Evolutionary conservation across 495 filamentous ascomycete species (phyloP).

Genomic region (Penicillium salamii): DNA sequence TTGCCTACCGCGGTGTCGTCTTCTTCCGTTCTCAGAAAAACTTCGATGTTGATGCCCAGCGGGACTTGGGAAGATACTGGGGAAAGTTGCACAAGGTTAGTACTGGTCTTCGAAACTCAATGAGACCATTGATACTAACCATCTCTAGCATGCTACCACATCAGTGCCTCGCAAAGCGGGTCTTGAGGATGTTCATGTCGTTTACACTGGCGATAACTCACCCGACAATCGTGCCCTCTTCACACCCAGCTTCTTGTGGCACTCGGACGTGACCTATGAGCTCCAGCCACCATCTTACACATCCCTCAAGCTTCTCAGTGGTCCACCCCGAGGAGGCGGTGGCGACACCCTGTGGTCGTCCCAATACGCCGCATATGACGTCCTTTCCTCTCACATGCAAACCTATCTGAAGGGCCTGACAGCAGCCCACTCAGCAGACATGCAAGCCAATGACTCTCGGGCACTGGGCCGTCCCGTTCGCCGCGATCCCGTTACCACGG

Average conservation of each 20-base stretch:
- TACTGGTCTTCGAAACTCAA: too few species aligned
- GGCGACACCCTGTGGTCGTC: slow-evolving; percentile 76
- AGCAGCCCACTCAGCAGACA: slow-evolving; percentile 68
- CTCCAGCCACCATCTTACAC: slow-evolving; percentile 77
- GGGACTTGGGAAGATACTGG: slow-evolving; percentile 63
- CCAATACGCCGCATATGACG: slow-evolving; percentile 70
- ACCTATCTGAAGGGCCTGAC: slow-evolving; percentile 67
- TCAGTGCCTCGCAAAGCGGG: slow-evolving; percentile 55
- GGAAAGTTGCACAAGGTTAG: slow-evolving; percentile 60
- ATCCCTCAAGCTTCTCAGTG: slow-evolving; percentile 64
- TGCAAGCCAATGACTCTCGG: slow-evolving; percentile 64
- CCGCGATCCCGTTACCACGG: slow-evolving; percentile 60
- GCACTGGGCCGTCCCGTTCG: slow-evolving; percentile 62
- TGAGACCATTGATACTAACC: slow-evolving; percentile 5
- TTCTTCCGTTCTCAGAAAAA: slow-evolving; percentile 69
- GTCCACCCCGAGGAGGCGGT: slow-evolving; percentile 64
- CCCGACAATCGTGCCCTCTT: slow-evolving; percentile 54
- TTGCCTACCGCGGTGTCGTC: slow-evolving; percentile 70
- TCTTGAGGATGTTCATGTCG: slow-evolving; percentile 68
- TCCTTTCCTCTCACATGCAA: slow-evolving; percentile 66
- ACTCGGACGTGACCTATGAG: slow-evolving; percentile 71
- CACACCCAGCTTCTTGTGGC: slow-evolving; percentile 56
- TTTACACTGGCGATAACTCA: slow-evolving; percentile 62
- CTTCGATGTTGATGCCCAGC: slow-evolving; percentile 64
- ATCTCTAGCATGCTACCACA: slow-evolving; percentile 50